Base-by-base conservation (phyloP, 1,284 basidiomycete genomes). In the Ganoderma multipileum region DNA sequence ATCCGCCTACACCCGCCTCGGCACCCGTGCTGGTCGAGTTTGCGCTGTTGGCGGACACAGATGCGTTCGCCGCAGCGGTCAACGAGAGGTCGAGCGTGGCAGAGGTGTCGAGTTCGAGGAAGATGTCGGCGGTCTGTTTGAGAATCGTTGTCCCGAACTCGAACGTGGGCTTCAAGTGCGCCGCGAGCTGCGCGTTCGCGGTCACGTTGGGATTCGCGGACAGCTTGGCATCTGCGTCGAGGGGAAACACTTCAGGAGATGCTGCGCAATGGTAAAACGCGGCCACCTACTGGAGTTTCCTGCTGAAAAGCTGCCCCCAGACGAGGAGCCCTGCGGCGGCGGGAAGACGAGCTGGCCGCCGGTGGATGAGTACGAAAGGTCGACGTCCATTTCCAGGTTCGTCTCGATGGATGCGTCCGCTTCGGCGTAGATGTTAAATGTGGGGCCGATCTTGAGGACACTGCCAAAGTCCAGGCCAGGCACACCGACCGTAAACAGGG, bases 301-400 rank as follows among this genome's bases (percentile, higher is more conserved):
- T 14, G 78, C 69, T 12, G 69, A 64, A 65, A 79, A 76, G 2
- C 57, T 57, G 1, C 74, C 77, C 5, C 36, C 69, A 12, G 44
- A 44, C 14, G 54, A 41, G 71, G 75, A 68, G 36, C n/a, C 26
- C 3, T 39, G 9, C 3, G 36, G 6, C 0, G 79, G 77, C 8
- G 85, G 85, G 79, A 85, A 86, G 60, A 80, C 76, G 30, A 86
- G 72, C 61, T 82, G 73, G 1, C 82, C 83, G 14, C 81, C 77
- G 28, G 70, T 66, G 60, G 79, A 61, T 9, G 67, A 72, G 59
- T 79, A 77, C n/a, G 71, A 61, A 20, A 87, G 70, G 26, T 79
- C 83, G 54, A 86, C 80, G 3, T 68, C 79, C 58, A 83, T 63
- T 69, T 83, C 80, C 61, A 83, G 76, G 60, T 80, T 76, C 33